These are phyloP conservation scores for Leccinum imitatum DNA, from an alignment of 768 basidiomycete species.

Conservation along the genomic window DNA sequence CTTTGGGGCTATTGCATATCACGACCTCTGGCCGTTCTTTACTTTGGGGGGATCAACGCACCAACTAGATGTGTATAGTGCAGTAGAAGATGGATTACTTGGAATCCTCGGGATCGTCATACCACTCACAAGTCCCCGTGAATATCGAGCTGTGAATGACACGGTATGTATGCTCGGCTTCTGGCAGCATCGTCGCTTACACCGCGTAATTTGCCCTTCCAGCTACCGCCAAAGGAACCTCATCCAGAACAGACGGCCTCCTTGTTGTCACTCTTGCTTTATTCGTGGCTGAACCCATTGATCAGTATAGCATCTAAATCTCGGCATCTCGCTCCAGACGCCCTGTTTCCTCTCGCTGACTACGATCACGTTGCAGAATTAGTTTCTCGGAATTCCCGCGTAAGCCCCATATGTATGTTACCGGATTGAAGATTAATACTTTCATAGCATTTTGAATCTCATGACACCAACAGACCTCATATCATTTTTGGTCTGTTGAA, in stretches of 20 bases:
- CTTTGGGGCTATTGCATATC: constrained; percentile 4
- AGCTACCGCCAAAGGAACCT: constrained; percentile 8
- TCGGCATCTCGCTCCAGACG: constrained; percentile 41
- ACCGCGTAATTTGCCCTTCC: constrained; percentile 6
- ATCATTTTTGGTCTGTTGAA: constrained; percentile 5
- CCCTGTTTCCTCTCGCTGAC: constrained; percentile 51
- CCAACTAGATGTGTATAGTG: background rate
- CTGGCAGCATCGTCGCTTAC: background rate
- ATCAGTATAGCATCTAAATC: constrained; percentile 42
- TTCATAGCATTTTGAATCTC: background rate
- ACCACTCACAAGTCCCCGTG: constrained; percentile 7
- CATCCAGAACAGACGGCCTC: constrained; percentile 43
- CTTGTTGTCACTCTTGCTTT: constrained; percentile 37
- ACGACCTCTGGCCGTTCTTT: constrained; percentile 12
- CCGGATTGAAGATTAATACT: background rate
- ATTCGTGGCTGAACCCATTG: constrained; percentile 52
- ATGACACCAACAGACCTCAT: background rate
- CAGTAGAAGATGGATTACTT: background rate
- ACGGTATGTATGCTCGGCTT: background rate
- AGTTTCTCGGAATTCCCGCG: constrained; percentile 31
- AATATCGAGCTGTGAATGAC: constrained; percentile 1
- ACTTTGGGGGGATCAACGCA: background rate
- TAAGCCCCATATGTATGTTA: constrained; percentile 9
- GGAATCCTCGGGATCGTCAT: constrained; percentile 7
- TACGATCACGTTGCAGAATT: constrained; percentile 38